A percentile compares a stretch with the other conserved stretches of the same genome.
Conservation (phyloP, 306 rosid genomes). For the Vigna reflexopilosa region DNA sequence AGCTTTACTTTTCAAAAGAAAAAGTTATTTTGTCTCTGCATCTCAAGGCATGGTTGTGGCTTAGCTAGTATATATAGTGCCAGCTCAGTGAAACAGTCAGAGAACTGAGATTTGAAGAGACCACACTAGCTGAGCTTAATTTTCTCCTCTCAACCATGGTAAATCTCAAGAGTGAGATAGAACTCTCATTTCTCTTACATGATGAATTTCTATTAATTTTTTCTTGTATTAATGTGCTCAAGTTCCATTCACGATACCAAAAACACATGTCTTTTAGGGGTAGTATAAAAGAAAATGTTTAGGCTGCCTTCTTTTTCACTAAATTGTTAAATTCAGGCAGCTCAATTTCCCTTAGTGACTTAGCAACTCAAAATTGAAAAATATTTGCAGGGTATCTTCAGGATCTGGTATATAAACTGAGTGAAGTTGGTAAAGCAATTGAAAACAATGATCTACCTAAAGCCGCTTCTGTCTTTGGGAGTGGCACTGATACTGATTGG, state of each 20-base stretch:
- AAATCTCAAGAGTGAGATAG: not conserved
- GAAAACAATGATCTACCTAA: constrained; percentile 71
- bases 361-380: constrained; percentile 13
- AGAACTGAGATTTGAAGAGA: constrained; percentile 4
- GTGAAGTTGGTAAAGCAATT: constrained; percentile 90
- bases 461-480: constrained; percentile 88
- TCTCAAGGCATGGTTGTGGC: not conserved
- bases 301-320: not conserved
- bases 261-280: not conserved
- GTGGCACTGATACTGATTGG: constrained; percentile 74
- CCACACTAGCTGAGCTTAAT: not conserved
- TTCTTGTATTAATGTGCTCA: not conserved
- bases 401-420: constrained; percentile 82
- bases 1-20: constrained; percentile 7
- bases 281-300: not conserved
- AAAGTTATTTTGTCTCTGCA: constrained; percentile 8
- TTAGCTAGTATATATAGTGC: not conserved
- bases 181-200: constrained; percentile 2
- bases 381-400: constrained; percentile 76
- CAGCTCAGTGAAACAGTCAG: constrained; percentile 6
- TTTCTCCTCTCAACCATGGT: not conserved
- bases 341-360: not conserved
- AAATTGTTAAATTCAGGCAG: constrained; percentile 11
- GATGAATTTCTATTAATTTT: constrained; percentile 28
- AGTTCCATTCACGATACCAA: not conserved